Evolutionary conservation across 345 rosid species (phyloP).

Genomic region (Bruguiera gymnorhiza): DNA sequence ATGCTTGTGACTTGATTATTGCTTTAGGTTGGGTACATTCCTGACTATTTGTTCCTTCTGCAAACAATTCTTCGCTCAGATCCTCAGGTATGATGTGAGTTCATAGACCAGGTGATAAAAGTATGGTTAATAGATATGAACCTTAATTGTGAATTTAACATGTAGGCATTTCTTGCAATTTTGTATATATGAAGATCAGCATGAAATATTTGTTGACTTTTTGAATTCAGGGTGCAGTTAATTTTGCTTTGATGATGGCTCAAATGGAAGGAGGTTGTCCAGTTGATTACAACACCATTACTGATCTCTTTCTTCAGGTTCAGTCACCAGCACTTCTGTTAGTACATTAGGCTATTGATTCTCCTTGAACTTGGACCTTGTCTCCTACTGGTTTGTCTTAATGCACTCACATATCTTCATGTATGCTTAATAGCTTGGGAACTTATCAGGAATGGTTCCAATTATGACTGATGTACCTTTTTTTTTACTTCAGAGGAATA

Average conservation of each 20-base stretch:
- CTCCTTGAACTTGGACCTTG: no score
- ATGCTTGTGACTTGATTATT: no score
- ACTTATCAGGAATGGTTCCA: not conserved
- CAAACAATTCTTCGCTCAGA: slow-evolving; percentile 97
- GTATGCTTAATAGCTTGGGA: no score
- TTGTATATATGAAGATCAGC: no score
- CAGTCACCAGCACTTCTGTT: slow-evolving; percentile 2
- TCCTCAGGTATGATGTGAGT: slow-evolving; percentile 64
- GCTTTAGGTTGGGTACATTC: slow-evolving; percentile 84
- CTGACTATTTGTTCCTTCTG: slow-evolving; percentile 94
- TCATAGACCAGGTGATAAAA: no score
- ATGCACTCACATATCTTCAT: no score
- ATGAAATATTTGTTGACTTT: slow-evolving; percentile 2
- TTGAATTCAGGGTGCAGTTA: slow-evolving; percentile 76
- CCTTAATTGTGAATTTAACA: no score
- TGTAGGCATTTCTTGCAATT: no score
- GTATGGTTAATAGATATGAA: no score
- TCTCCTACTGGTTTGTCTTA: no score
- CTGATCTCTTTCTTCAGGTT: slow-evolving; percentile 99
- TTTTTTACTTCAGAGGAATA: slow-evolving; percentile 59
- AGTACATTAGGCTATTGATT: no score
- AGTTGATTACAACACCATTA: slow-evolving; percentile 88
- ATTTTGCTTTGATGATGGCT: slow-evolving; percentile 99
- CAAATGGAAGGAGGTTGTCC: slow-evolving; percentile 99
- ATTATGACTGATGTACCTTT: not conserved